A percentile compares a stretch with the other conserved stretches of the same genome.
These are phyloP conservation scores for Syncephalis fuscata DNA, from an alignment of 371 early-diverging fungal species.

Conservation along the genomic window DNA sequence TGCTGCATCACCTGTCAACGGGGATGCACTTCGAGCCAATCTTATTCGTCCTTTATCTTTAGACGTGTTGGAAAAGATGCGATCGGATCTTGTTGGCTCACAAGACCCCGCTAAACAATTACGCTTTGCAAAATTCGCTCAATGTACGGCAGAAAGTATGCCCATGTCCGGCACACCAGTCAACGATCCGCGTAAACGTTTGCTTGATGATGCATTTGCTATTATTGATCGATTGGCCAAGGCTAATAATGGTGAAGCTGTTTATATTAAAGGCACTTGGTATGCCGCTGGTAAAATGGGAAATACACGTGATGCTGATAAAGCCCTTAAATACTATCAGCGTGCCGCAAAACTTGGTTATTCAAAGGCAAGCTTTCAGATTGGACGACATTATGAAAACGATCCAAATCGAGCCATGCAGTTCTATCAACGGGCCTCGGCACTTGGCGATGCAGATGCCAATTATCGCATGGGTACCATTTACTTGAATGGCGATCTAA, in stretches of 20 bases:
- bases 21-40: too few species aligned
- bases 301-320: conserved; percentile 23
- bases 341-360: conserved; percentile 20
- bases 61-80: too few species aligned
- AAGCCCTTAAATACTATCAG: conserved; percentile 21
- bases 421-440: conserved; percentile 58
- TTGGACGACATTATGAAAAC: conserved; percentile 31
- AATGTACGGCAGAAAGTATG: too few species aligned
- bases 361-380: conserved; percentile 18
- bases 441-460: conserved; percentile 42
- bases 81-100: too few species aligned
- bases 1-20: too few species aligned
- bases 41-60: too few species aligned
- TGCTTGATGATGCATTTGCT: conserved; percentile 24
- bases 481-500: conserved; percentile 42
- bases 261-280: conserved; percentile 49
- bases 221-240: conserved; percentile 54
- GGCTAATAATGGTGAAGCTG: conserved; percentile 46
- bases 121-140: too few species aligned
- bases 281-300: conserved; percentile 40
- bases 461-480: conserved; percentile 40
- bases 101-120: too few species aligned
- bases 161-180: too few species aligned
- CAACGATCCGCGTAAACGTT: conserved; percentile 3
- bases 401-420: conserved; percentile 45